Conservation (phyloP, 257 asterid genomes). For the Paraleonurus japonicus region DNA sequence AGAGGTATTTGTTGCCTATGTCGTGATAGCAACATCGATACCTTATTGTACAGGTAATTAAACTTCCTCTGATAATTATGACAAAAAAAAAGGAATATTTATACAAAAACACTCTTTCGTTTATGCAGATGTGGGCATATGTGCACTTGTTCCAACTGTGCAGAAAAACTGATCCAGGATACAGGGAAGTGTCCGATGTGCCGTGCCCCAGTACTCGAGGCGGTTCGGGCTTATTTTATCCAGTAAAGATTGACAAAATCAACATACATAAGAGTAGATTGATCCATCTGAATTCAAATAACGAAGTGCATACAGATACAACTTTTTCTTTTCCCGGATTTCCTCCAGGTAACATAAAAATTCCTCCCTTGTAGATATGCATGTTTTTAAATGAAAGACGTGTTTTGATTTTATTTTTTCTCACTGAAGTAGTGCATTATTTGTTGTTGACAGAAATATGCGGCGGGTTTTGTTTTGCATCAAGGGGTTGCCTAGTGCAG, state of each 20-base stretch:
- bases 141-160: constrained; percentile 78
- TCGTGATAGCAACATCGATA: constrained; percentile 51
- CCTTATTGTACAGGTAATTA: constrained; percentile 76
- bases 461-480: neutral
- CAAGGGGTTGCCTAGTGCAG: neutral
- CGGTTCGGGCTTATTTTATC: constrained; percentile 41
- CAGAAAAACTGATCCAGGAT: constrained; percentile 37
- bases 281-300: constrained; percentile 16
- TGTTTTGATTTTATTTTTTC: neutral
- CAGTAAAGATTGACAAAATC: constrained; percentile 21
- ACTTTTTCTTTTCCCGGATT: constrained; percentile 13
- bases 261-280: neutral
- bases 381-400: neutral
- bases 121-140: constrained; percentile 79
- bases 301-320: constrained; percentile 2
- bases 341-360: constrained; percentile 17
- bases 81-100: neutral
- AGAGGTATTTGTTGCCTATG: constrained; percentile 90
- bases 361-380: neutral
- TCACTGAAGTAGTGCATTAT: constrained; percentile 12
- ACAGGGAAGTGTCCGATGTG: constrained; percentile 57
- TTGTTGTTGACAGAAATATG: neutral
- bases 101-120: neutral
- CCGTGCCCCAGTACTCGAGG: constrained; percentile 49
- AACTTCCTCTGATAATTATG: neutral